A percentile compares a stretch with the other conserved stretches of the same genome.
Conservation (phyloP, 192 early-diverging fungal genomes). For the Coemansia sp. region DNA sequence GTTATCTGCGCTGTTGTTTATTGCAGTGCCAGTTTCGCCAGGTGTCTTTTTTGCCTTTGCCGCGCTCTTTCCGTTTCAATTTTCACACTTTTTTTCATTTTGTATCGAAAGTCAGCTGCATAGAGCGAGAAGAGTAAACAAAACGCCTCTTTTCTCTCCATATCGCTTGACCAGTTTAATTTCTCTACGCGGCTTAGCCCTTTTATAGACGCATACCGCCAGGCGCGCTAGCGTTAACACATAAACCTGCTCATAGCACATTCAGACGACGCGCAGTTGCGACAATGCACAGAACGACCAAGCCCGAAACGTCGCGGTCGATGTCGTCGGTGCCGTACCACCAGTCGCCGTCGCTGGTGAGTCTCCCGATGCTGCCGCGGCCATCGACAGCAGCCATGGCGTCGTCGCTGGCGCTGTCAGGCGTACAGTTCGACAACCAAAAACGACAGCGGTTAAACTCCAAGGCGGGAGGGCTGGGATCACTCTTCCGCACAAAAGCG, state of each 20-base stretch:
- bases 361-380: slow-evolving; percentile 49
- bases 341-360: slow-evolving; percentile 49
- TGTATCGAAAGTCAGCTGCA: background rate
- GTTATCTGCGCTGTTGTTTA: background rate
- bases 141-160: background rate
- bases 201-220: background rate
- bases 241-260: background rate
- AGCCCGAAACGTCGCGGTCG: slow-evolving; percentile 49
- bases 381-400: slow-evolving; percentile 38
- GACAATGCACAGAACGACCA: slow-evolving; percentile 39
- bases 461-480: slow-evolving; percentile 40
- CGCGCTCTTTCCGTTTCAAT: background rate
- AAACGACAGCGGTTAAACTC: slow-evolving; percentile 46
- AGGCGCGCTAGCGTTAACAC: background rate
- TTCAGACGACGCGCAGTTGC: background rate
- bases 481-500: slow-evolving; percentile 39
- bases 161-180: too few relatives aligned
- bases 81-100: background rate
- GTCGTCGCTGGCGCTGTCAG: slow-evolving; percentile 23
- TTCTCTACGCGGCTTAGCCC: background rate
- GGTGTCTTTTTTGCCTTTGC: background rate
- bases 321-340: slow-evolving; percentile 45
- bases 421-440: slow-evolving; percentile 9
- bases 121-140: background rate
- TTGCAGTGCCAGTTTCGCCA: background rate